Base-by-base conservation (phyloP, 2,329 filamentous ascomycete species). In the Fusarium goolgardi region DNA sequence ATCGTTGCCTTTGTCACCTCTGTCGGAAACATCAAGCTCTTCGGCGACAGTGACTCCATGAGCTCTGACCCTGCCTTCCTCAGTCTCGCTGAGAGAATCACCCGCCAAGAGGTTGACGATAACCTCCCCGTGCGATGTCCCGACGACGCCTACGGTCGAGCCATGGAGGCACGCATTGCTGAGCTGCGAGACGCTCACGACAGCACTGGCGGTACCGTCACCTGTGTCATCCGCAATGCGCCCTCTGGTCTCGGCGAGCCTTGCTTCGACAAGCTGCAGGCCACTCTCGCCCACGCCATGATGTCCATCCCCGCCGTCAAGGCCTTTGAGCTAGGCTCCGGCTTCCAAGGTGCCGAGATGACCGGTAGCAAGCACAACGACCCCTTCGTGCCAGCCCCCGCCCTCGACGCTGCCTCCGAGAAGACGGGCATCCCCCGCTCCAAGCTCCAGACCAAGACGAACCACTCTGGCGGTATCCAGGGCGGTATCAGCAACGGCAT, bases 401-500 rank as follows among this genome's bases (percentile, higher is more conserved):
- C 81, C 27, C 75, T 79, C 55, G 78, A 81, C 34, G 82, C 80
- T 4, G 83, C 83, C 18, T 80, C 80, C 15, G 75, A 78, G 25
- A 76, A 75, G 46, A 79, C 80, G 23, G 83, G 83, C 31, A 78
- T 84, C 18, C 79, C 82, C 31, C 81, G 83, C 60, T 88, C 91
- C 20, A 86, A 84, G 66, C 86, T 73, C 29, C 63, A 89, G 11
- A 97, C 95, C 57, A 92, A 91, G 83, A 97, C 95, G 27, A 98
- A 98, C 84, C 94, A 97, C 84, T 95, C 91, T 3, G 95, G 95
- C 15, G 96, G 95, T 68, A 93, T 98, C 72, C 95, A 98, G 82
- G 96, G 95, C 43, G 95, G 95, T 53, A 98, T 98, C 80, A 91
- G 91, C 51, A 98, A 98, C 79, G 96, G 95, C 59, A 92, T 93